Base-by-base conservation (phyloP, 306 rosid species). In the Morella rubra region DNA sequence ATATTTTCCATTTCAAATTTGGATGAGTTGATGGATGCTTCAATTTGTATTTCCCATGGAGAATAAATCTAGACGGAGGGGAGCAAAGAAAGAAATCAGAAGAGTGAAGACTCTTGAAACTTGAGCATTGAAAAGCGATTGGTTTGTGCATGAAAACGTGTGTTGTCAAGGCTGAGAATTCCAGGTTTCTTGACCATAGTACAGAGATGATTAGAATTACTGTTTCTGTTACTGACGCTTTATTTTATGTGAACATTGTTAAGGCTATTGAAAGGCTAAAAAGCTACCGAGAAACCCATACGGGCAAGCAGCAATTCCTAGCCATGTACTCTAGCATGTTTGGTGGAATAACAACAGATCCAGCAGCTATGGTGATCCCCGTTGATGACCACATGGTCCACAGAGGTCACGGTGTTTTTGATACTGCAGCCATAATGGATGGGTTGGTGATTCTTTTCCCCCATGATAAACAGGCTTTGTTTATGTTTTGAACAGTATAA, bases 361-460 rank as follows among this genome's bases (percentile, higher is more conserved):
- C 95, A 61, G 86, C 91, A 71, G 93, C 87, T 37, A 94, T 94
- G 98, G 90, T 91, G 65, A 85, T 94, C 73, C 95, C 98, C 32
- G 79, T 91, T 83, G 98, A 91, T 79, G 98, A 94, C 75, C 98
- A 94, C 86, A 89, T 94, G 97, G 95, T 94, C 77, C 98, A 94
- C 27, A 83, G 98, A 61, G 98, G 98, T 65, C 98, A 94, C 37
- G 97, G 94, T 76, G 97, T 94, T 81, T 94, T 94, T 19, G 97
- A 94, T 68, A 94, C 98, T 19, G 98, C 97, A 44, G 90, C 96
- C 81, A 90, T 94, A 49, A 72, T 77, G 73, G 90, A 94, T 3
- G 98, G 98, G 98, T 90, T 64, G 82, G 96, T 90, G 51, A 74
- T 75, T 83, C 76, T 47, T 47, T 1, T 2, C 32, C 32, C 32